phyloP scores from a whole-genome alignment of 495 filamentous ascomycete genomes.

The Neohortaea acidophila region DNA sequence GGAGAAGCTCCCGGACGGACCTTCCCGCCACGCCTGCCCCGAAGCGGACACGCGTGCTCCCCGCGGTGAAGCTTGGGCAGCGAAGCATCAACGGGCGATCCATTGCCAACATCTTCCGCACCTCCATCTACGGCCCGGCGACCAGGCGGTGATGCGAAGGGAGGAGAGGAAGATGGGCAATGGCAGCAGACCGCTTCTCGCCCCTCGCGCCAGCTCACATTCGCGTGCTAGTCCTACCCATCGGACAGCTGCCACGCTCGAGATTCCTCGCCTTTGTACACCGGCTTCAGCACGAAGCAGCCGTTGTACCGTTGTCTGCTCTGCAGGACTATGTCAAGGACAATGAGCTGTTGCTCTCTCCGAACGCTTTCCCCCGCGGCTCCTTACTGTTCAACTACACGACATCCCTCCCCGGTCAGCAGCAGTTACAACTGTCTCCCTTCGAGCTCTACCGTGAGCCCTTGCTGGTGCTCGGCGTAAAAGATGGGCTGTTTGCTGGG shows the following conservation, averaged over 20 bases:
- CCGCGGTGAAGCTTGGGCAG: no score
- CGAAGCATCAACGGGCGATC: no score
- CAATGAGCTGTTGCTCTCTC: conserved; percentile 95
- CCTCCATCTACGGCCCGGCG: no score
- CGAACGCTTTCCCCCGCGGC: conserved; percentile 77
- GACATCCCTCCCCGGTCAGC: conserved; percentile 50
- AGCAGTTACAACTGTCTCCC: conserved; percentile 47
- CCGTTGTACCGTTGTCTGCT: conserved; percentile 77
- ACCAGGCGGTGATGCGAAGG: no score
- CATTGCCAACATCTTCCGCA: no score
- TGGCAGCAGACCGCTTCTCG: conserved; percentile 57
- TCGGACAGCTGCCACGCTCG: conserved; percentile 69
- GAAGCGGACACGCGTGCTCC: no score
- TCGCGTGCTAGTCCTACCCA: conserved; percentile 64
- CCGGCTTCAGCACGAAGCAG: conserved; percentile 55
- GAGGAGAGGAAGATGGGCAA: no score
- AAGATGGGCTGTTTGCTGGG: conserved; percentile 34
- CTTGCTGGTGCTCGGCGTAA: conserved; percentile 61
- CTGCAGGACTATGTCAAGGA: conserved; percentile 75
- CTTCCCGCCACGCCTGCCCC: no score
- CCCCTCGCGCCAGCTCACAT: conserved; percentile 81
- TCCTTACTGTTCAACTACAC: conserved; percentile 81
- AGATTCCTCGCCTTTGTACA: conserved; percentile 66
- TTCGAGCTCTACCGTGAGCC: conserved; percentile 77
- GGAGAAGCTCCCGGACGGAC: no score